Evolutionary conservation across 306 rosid genomes (phyloP).

Genomic region (Prinsepia uniflora): DNA sequence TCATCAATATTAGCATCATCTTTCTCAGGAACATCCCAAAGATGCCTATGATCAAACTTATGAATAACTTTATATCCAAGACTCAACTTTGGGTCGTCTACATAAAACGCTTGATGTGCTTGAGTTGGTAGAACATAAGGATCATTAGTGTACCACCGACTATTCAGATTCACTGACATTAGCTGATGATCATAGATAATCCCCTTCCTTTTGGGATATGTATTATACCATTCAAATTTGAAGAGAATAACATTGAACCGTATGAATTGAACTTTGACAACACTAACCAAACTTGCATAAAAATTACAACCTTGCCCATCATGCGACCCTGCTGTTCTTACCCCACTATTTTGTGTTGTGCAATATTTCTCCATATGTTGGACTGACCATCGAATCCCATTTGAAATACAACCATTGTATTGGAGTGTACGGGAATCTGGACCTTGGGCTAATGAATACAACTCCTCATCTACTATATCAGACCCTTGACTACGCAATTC

Average conservation of each 20-base stretch:
- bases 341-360: not conserved
- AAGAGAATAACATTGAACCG: not conserved
- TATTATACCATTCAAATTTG: not conserved
- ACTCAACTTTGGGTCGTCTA: not conserved
- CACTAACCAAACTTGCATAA: not conserved
- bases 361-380: not conserved
- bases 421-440: not conserved
- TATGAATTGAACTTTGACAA: not conserved
- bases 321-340: not conserved
- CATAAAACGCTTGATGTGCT: not conserved
- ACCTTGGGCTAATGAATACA: not conserved
- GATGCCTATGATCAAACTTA: constrained; percentile 25
- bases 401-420: not conserved
- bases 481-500: not conserved
- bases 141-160: not conserved
- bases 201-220: not conserved
- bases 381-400: not conserved
- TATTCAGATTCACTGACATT: not conserved
- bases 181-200: not conserved
- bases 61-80: not conserved
- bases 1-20: too few species aligned
- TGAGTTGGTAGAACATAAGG: not conserved
- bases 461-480: not conserved
- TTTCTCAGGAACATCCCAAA: too few species aligned
- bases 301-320: not conserved